Conservation (phyloP, 345 rosid species). For the Microthlaspi erraticum region DNA sequence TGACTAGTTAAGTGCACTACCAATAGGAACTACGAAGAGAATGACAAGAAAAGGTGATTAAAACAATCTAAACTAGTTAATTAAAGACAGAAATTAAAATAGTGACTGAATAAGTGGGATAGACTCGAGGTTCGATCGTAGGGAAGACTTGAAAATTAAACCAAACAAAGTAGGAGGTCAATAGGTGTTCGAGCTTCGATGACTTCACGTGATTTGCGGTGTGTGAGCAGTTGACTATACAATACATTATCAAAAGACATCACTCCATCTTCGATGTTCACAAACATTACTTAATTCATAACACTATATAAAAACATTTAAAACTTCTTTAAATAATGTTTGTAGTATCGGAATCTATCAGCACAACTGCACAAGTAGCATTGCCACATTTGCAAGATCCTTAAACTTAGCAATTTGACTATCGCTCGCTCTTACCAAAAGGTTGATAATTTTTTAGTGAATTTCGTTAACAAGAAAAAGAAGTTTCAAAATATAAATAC, state of each 20-base stretch:
- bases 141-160: constrained; percentile 38
- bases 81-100: neutral
- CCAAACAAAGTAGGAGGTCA: constrained; percentile 41
- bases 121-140: constrained; percentile 40
- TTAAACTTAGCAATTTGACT: no score
- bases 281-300: constrained; percentile 21
- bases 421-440: no score
- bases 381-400: no score
- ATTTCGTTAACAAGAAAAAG: no score
- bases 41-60: neutral
- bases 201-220: constrained; percentile 49
- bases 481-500: neutral
- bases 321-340: no score
- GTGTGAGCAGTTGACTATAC: constrained; percentile 48
- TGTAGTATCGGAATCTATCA: no score
- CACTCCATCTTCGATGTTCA: constrained; percentile 43
- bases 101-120: constrained; percentile 28
- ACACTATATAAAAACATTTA: no score
- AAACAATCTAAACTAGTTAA: neutral
- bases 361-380: no score
- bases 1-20: constrained; percentile 1
- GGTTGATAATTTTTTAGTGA: no score
- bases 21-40: neutral
- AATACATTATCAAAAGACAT: constrained; percentile 33
- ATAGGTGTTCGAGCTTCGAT: constrained; percentile 45